Percentiles rank a stretch among this genome's conserved stretches.
phyloP scores from a whole-genome alignment of 1,139 yeast species.

The Candida sp. region DNA sequence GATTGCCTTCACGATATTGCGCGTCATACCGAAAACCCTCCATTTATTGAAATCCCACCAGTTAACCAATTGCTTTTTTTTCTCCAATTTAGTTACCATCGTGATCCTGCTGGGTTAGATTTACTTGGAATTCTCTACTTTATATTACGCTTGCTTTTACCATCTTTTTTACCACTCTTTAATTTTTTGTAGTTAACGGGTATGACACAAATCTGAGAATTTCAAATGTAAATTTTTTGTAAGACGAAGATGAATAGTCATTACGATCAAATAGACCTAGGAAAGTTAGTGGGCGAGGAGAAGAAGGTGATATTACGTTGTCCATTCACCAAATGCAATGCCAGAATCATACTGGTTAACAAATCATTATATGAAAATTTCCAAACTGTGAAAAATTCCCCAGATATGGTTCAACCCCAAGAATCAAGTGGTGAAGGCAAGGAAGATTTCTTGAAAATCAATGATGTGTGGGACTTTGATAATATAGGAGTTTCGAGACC shows the following conservation, averaged over 20 bases:
- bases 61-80: no score
- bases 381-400: constrained; percentile 21
- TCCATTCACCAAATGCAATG: constrained; percentile 33
- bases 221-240: neutral
- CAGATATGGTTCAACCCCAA: constrained; percentile 25
- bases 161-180: no score
- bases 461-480: constrained; percentile 74
- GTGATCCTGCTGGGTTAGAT: no score
- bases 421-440: neutral
- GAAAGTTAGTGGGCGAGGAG: constrained; percentile 1
- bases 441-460: constrained; percentile 32
- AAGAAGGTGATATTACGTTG: constrained; percentile 21
- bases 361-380: neutral
- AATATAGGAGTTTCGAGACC: constrained; percentile 70
- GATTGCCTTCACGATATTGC: neutral
- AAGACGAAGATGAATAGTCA: neutral
- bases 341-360: constrained; percentile 30
- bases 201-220: neutral
- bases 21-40: neutral
- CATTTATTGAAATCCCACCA: no score
- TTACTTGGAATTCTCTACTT: neutral
- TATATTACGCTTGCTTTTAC: neutral
- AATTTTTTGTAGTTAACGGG: no score
- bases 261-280: constrained; percentile 3
- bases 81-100: no score